Percentiles rank a stretch among this genome's conserved stretches.
These are phyloP conservation scores for Calonectria naviculata DNA, from an alignment of 2,329 filamentous ascomycete species.

Conservation along the genomic window DNA sequence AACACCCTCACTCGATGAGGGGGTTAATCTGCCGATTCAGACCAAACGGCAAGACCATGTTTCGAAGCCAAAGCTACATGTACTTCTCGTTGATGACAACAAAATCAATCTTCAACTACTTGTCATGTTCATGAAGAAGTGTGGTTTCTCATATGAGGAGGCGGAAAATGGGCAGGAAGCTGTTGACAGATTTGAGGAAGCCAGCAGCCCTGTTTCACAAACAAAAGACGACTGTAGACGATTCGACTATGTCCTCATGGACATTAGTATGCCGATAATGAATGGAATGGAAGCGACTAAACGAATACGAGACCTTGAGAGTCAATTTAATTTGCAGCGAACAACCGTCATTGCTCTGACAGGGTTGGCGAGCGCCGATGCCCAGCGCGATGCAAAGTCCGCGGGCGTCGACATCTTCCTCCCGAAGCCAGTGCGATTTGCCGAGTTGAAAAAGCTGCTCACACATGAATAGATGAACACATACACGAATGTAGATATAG, in stretches of 20 bases:
- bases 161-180: conserved; percentile 61
- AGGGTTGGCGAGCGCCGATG: conserved; percentile 60
- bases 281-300: conserved; percentile 61
- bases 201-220: conserved; percentile 6
- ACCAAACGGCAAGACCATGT: neutral
- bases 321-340: conserved; percentile 50
- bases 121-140: conserved; percentile 55
- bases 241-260: conserved; percentile 55
- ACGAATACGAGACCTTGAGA: conserved; percentile 60
- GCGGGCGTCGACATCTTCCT: conserved; percentile 62
- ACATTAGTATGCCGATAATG: conserved; percentile 68
- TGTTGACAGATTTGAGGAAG: conserved; percentile 52
- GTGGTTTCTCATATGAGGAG: conserved; percentile 51
- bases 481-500: neutral
- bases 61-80: conserved; percentile 19
- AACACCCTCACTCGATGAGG: neutral
- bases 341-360: conserved; percentile 64
- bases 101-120: conserved; percentile 55
- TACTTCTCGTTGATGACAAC: conserved; percentile 56
- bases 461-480: neutral
- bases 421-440: conserved; percentile 62
- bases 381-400: conserved; percentile 59
- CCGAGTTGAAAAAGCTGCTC: conserved; percentile 53
- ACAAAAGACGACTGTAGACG: conserved; percentile 7
- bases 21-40: neutral